Conservation (phyloP, 768 basidiomycete species). For the Agaricus bisporus region DNA sequence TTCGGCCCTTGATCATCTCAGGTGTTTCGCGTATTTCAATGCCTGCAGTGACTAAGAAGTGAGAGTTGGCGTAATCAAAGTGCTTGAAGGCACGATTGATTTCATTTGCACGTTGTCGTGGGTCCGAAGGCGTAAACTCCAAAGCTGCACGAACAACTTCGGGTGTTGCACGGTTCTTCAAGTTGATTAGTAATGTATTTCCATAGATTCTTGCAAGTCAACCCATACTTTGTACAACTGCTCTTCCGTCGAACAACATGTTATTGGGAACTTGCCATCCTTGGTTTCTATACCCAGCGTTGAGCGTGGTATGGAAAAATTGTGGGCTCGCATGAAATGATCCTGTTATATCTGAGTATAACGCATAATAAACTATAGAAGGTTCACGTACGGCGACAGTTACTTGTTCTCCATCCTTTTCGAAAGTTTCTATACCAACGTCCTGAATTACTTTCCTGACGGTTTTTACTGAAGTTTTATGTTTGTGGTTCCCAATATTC, state of each 20-base stretch:
- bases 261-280: conserved; percentile 24
- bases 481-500: conserved; percentile 13
- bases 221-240: conserved; percentile 24
- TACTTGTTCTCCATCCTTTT: conserved; percentile 18
- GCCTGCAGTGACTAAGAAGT: conserved; percentile 34
- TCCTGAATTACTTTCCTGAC: conserved; percentile 23
- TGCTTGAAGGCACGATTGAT: conserved; percentile 24
- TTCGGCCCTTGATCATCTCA: conserved; percentile 26
- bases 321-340: conserved; percentile 21
- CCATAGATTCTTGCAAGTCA: too few species aligned
- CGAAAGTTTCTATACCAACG: conserved; percentile 21
- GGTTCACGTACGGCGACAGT: conserved; percentile 20
- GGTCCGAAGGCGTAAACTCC: conserved; percentile 21
- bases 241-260: conserved; percentile 19
- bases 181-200: not conserved
- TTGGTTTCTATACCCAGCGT: conserved; percentile 23
- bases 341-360: conserved; percentile 14
- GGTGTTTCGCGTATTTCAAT: conserved; percentile 26
- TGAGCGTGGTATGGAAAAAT: conserved; percentile 15
- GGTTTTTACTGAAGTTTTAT: conserved; percentile 16
- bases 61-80: conserved; percentile 30
- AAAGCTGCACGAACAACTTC: conserved; percentile 25
- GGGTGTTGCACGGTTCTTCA: conserved; percentile 23
- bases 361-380: not conserved
- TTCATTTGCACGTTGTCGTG: conserved; percentile 15